Percentiles rank a stretch among this genome's conserved stretches.
Conservation (phyloP, 306 rosid genomes). For the Comarum palustre region DNA sequence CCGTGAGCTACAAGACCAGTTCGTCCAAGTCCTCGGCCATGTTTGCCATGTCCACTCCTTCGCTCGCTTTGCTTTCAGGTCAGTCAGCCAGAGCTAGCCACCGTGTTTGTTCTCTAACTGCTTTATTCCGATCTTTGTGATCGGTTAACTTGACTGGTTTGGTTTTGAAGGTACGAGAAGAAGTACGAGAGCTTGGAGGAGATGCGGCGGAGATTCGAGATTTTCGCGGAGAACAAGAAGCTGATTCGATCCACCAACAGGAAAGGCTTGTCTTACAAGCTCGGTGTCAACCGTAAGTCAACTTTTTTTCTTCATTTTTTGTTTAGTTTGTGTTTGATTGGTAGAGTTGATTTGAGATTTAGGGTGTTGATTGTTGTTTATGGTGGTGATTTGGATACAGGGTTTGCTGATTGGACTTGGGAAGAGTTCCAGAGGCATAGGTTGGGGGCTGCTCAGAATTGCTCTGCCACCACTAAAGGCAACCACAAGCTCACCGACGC, state of each 20-base stretch:
- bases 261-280: conserved; percentile 56
- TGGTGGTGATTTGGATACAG: conserved; percentile 28
- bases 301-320: neutral
- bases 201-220: conserved; percentile 57
- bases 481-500: conserved; percentile 56
- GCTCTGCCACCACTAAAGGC: conserved; percentile 87
- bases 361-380: neutral
- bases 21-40: conserved; percentile 56
- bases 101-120: neutral
- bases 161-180: conserved; percentile 48
- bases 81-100: neutral
- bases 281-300: conserved; percentile 70
- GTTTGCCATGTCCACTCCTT: conserved; percentile 54
- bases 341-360: neutral
- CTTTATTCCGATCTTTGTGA: neutral
- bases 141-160: neutral
- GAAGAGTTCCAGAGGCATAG: conserved; percentile 68
- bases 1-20: conserved; percentile 44
- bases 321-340: neutral
- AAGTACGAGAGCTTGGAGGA: conserved; percentile 61
- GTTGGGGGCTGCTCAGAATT: conserved; percentile 90
- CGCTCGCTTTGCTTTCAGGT: conserved; percentile 71
- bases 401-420: conserved; percentile 93
- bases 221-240: conserved; percentile 59
- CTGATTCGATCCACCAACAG: conserved; percentile 63